Conservation (phyloP, 2,329 filamentous ascomycete species). For the Drechslerella dactyloides region DNA sequence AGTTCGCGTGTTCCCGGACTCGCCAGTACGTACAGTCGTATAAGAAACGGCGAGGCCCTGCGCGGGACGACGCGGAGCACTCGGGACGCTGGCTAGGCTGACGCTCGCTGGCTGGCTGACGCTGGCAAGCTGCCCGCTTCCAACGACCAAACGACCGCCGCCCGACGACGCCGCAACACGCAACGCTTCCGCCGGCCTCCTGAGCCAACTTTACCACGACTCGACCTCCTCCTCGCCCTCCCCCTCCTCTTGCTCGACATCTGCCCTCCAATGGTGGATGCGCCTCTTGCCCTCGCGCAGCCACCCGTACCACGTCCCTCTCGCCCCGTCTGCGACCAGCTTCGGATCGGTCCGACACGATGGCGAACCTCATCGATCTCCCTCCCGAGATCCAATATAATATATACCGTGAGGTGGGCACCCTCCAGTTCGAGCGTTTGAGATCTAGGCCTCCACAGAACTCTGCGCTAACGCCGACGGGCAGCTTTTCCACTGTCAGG, state of each 20-base stretch:
- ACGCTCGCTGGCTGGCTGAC: no score
- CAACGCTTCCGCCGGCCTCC: constrained; percentile 10
- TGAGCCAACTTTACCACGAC: background rate
- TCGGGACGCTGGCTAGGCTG: no score
- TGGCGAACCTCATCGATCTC: constrained; percentile 43
- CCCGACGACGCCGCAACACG: constrained; percentile 22
- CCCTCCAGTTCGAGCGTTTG: no score
- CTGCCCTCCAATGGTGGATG: no score
- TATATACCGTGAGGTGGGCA: constrained; percentile 34
- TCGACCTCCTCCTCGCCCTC: background rate
- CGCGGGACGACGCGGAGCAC: no score
- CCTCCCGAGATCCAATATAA: constrained; percentile 49
- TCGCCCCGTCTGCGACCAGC: background rate
- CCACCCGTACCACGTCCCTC: no score
- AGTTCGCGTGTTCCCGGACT: no score
- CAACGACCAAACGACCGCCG: background rate
- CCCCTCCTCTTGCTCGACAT: no score
- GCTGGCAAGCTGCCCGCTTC: background rate
- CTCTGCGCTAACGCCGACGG: background rate
- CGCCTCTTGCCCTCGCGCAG: no score
- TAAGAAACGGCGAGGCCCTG: no score
- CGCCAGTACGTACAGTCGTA: no score
- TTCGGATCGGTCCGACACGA: constrained; percentile 3
- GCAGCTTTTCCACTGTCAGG: constrained; percentile 45
- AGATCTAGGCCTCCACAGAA: no score